Evolutionary conservation across 2,329 filamentous ascomycete genomes (phyloP).

Genomic region (Talaromyces verruculosus): DNA sequence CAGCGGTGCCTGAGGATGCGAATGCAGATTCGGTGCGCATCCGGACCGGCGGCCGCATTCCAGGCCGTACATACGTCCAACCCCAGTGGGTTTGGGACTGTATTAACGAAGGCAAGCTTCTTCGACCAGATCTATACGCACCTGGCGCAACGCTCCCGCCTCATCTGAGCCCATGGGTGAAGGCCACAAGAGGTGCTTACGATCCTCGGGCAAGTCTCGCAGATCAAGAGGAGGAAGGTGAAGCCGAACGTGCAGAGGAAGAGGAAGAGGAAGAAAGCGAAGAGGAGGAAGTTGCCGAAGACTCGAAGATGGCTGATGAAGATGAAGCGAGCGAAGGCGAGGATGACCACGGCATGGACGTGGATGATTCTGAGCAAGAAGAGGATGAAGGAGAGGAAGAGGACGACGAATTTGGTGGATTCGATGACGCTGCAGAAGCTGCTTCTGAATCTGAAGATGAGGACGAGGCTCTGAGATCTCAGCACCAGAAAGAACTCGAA

Average conservation of each 20-base stretch:
- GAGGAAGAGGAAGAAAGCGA: conserved; percentile 47
- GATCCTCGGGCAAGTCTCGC: conserved; percentile 84
- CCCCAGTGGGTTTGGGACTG: conserved; percentile 99
- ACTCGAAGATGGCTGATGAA: conserved; percentile 39
- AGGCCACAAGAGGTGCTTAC: conserved; percentile 80
- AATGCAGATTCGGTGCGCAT: conserved; percentile 49
- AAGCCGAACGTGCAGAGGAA: conserved; percentile 71
- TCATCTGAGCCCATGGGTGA: conserved; percentile 94
- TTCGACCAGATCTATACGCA: conserved; percentile 82
- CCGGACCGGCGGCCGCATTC: conserved; percentile 69
- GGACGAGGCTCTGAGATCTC: conserved; percentile 60
- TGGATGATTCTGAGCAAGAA: conserved; percentile 44
- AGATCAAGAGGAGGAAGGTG: conserved; percentile 83
- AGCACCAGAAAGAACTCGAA: conserved; percentile 86
- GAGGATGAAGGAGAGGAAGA: conserved; percentile 51
- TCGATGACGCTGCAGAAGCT: conserved; percentile 49
- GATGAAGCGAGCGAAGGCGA: conserved; percentile 48
- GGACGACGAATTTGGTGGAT: conserved; percentile 51
- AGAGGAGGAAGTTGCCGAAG: conserved; percentile 41
- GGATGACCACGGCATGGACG: conserved; percentile 51
- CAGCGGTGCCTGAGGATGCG: conserved; percentile 43
- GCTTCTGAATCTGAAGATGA: conserved; percentile 57
- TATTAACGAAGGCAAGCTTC: conserved; percentile 84
- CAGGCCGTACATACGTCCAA: conserved; percentile 90
- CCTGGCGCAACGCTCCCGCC: conserved; percentile 88